phyloP scores from a whole-genome alignment of 345 rosid genomes.

The Citrus sp. region DNA sequence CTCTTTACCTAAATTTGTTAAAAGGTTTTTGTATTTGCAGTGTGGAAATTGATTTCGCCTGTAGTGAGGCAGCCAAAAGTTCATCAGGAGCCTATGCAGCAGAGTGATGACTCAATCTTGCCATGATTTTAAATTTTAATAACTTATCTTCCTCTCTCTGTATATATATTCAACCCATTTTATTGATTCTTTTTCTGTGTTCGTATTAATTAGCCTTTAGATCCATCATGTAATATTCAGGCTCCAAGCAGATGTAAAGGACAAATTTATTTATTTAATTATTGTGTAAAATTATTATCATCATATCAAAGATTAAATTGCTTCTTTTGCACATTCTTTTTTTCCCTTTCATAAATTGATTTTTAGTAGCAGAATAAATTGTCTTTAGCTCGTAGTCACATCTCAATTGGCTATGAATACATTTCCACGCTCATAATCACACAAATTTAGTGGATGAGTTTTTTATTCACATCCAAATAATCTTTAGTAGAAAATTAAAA shows the following conservation, averaged over 20 bases:
- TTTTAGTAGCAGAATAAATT: too few relatives aligned
- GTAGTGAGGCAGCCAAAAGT: conserved; percentile 51
- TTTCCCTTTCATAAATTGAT: too few relatives aligned
- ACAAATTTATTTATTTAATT: background rate
- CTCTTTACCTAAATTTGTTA: background rate
- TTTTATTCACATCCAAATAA: too few relatives aligned
- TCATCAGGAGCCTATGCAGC: conserved; percentile 28
- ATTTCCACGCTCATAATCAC: too few relatives aligned
- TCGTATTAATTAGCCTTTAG: background rate
- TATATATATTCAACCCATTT: too few relatives aligned
- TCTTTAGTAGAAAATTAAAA: too few relatives aligned
- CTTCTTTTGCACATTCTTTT: background rate
- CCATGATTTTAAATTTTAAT: conserved; percentile 10
- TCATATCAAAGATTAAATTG: background rate
- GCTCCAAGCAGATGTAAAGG: background rate
- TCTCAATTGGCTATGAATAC: too few relatives aligned
- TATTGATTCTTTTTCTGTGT: background rate
- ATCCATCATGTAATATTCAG: background rate
- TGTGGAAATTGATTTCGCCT: conserved; percentile 77
- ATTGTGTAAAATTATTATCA: background rate
- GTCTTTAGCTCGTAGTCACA: fast-evolving
- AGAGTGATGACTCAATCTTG: conserved; percentile 16
- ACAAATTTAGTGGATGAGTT: too few relatives aligned
- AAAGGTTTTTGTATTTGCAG: conserved; percentile 24
- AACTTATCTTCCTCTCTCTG: background rate